phyloP scores from a whole-genome alignment of 441 rosid species.

The Gossypium lobatum region DNA sequence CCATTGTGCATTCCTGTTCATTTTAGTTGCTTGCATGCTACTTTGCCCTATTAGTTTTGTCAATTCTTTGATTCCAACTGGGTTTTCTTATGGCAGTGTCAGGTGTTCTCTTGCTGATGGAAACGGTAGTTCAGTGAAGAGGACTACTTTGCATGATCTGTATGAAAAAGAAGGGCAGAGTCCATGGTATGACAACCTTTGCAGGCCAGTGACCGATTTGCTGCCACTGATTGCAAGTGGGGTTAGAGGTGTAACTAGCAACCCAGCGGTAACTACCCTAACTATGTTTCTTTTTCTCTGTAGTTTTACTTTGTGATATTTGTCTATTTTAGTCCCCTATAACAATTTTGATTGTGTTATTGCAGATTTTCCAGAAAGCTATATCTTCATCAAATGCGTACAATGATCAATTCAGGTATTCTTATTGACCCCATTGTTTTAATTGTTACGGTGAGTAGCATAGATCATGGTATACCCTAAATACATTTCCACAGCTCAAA shows the following conservation, averaged over 20 bases:
- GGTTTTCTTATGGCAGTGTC: constrained; percentile 41
- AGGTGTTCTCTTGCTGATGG: constrained; percentile 61
- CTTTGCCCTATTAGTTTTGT: neutral
- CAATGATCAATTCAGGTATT: constrained; percentile 91
- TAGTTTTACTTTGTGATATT: neutral
- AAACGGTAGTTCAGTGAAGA: constrained; percentile 51
- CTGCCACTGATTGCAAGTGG: constrained; percentile 80
- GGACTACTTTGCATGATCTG: constrained; percentile 82
- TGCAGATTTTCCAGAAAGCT: constrained; percentile 98
- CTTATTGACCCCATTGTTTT: neutral
- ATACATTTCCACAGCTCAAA: neutral
- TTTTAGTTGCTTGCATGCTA: neutral
- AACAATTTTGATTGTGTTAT: constrained; percentile 13
- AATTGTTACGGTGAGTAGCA: neutral
- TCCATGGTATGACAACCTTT: constrained; percentile 98
- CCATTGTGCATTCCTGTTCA: neutral
- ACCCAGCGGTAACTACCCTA: constrained; percentile 71
- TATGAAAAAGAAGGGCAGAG: constrained; percentile 90
- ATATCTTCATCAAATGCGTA: constrained; percentile 93
- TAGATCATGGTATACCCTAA: neutral
- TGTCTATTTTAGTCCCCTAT: neutral
- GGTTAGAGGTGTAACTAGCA: constrained; percentile 97
- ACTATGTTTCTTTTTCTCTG: constrained; percentile 6
- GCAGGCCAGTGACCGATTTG: constrained; percentile 94
- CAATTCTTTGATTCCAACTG: neutral